Conservation (phyloP, 345 rosid genomes). For the Brassica incana region DNA sequence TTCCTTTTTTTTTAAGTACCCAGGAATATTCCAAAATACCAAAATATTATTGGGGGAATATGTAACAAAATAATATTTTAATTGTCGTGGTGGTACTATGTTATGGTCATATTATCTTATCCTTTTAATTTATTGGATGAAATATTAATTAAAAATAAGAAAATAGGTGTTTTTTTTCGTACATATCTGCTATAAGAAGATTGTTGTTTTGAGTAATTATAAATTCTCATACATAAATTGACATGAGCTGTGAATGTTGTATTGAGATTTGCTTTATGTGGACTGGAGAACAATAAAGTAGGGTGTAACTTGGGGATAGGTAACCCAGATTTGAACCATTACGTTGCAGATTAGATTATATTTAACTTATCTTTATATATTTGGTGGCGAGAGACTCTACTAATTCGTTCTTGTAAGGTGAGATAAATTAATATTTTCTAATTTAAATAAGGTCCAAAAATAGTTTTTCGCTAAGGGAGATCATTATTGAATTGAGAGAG, state of each 20-base stretch:
- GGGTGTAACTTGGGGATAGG: neutral
- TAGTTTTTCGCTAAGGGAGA: neutral
- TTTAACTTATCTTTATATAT: neutral
- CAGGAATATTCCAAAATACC: constrained; percentile 27
- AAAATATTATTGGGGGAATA: neutral
- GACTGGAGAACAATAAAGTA: constrained; percentile 4
- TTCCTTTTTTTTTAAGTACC: neutral
- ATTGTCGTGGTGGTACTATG: neutral
- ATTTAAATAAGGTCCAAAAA: neutral
- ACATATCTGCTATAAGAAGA: neutral
- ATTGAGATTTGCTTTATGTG: neutral
- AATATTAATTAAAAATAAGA: too few relatives aligned
- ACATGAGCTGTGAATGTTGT: neutral
- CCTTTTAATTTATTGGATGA: too few relatives aligned
- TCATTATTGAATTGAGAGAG: neutral
- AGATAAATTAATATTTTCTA: neutral
- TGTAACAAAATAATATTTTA: neutral
- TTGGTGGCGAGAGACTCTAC: neutral
- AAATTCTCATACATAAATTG: neutral
- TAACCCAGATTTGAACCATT: constrained; percentile 29
- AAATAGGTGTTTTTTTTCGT: too few relatives aligned
- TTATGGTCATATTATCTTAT: neutral
- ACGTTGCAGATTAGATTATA: neutral
- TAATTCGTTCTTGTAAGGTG: neutral
- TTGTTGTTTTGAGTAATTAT: constrained; percentile 1